Conservation (phyloP, 2,329 filamentous ascomycete genomes). For the Stachybotrys echinatus region DNA sequence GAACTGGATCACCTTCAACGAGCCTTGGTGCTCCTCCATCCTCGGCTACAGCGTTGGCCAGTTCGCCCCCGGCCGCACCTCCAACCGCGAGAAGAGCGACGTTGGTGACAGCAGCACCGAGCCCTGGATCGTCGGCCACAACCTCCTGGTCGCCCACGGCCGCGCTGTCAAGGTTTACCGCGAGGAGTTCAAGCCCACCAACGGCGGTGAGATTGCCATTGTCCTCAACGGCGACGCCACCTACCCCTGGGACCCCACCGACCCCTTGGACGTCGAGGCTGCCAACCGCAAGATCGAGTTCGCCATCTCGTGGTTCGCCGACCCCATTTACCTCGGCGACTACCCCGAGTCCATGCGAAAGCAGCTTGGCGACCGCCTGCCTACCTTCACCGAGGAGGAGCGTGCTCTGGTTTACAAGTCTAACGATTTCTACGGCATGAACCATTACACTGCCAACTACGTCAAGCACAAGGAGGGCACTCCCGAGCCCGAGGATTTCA, state of each 20-base stretch:
- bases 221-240: slow-evolving; percentile 81
- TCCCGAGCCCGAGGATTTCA: slow-evolving; percentile 60
- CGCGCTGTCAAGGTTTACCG: slow-evolving; percentile 77
- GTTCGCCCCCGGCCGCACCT: slow-evolving; percentile 79
- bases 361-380: slow-evolving; percentile 74
- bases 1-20: slow-evolving; percentile 88
- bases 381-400: slow-evolving; percentile 69
- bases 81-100: slow-evolving; percentile 64
- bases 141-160: slow-evolving; percentile 73
- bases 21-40: slow-evolving; percentile 81
- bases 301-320: slow-evolving; percentile 81
- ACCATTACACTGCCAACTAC: slow-evolving; percentile 88
- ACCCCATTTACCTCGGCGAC: slow-evolving; percentile 78
- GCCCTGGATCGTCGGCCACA: slow-evolving; percentile 80
- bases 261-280: slow-evolving; percentile 70
- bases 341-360: slow-evolving; percentile 80
- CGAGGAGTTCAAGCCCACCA: slow-evolving; percentile 69
- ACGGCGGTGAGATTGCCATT: slow-evolving; percentile 78
- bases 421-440: slow-evolving; percentile 94
- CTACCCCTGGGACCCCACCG: slow-evolving; percentile 76
- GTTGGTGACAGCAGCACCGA: slow-evolving; percentile 72
- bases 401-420: slow-evolving; percentile 70
- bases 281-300: slow-evolving; percentile 81
- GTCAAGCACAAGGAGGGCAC: slow-evolving; percentile 65
- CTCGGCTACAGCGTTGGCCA: slow-evolving; percentile 73